Conservation (phyloP, 768 basidiomycete species). For the Jaapia argillacea region DNA sequence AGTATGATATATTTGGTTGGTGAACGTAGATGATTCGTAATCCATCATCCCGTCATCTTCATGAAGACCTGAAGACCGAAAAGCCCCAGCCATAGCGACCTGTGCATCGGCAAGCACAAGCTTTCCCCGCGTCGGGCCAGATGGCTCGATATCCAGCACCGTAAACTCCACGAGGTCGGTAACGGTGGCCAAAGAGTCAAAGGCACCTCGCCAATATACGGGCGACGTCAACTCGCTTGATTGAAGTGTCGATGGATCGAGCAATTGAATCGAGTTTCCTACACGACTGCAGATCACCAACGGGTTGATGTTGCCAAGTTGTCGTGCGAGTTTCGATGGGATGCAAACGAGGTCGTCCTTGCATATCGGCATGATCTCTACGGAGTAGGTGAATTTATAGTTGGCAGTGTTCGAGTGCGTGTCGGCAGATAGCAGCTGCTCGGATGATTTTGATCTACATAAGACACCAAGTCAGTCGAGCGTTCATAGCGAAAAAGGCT, state of each 20-base stretch:
- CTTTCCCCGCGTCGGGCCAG: conserved; percentile 61
- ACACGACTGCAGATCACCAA: conserved; percentile 85
- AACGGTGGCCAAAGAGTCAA: conserved; percentile 72
- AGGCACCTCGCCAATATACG: conserved; percentile 88
- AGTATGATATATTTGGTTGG: conserved; percentile 86
- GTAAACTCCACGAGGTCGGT: conserved; percentile 92
- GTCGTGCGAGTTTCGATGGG: conserved; percentile 71
- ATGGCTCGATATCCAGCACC: conserved; percentile 87
- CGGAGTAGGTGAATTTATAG: conserved; percentile 96
- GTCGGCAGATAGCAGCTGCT: conserved; percentile 89
- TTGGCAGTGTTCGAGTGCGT: conserved; percentile 89
- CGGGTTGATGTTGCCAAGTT: conserved; percentile 81
- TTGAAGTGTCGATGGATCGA: conserved; percentile 85
- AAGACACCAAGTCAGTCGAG: conserved; percentile 4
- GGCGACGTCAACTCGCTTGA: conserved; percentile 67
- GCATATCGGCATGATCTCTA: conserved; percentile 95
- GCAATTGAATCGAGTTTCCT: conserved; percentile 82
- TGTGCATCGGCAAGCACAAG: conserved; percentile 84
- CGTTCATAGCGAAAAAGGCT: background rate
- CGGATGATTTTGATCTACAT: conserved; percentile 79
- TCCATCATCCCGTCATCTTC: conserved; percentile 46
- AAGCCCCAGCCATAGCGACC: conserved; percentile 77
- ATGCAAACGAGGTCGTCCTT: conserved; percentile 96
- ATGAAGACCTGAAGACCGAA: conserved; percentile 41
- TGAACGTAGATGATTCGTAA: conserved; percentile 43